Evolutionary conservation across 768 basidiomycete genomes (phyloP).

Genomic region (Boletus vermiculosoides): DNA sequence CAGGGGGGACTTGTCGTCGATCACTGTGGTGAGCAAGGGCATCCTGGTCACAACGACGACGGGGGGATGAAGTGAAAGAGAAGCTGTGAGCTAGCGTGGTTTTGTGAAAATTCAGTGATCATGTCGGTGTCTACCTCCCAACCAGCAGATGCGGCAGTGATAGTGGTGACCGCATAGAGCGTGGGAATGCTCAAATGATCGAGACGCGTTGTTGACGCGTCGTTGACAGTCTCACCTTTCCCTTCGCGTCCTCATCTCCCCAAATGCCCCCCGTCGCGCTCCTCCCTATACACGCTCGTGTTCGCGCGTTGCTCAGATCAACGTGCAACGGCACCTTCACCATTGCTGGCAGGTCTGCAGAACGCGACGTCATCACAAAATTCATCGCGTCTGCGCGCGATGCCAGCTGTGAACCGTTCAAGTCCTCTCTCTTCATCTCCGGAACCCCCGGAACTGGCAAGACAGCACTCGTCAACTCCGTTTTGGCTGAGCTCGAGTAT

Average conservation of each 20-base stretch:
- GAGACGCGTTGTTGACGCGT: conserved; percentile 28
- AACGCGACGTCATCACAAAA: conserved; percentile 54
- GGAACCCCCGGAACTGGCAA: conserved; percentile 94
- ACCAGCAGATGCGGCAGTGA: not conserved
- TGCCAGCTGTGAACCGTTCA: conserved; percentile 19
- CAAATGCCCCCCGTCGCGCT: conserved; percentile 50
- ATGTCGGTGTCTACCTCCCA: not conserved
- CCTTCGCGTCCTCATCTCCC: conserved; percentile 52
- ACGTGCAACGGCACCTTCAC: conserved; percentile 55
- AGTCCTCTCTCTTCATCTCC: conserved; percentile 77
- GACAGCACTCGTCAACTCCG: conserved; percentile 75
- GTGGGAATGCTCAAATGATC: conserved; percentile 20
- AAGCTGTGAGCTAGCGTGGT: not conserved
- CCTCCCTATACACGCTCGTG: conserved; percentile 55
- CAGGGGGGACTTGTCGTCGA: conserved; percentile 36
- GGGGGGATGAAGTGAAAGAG: too few species aligned
- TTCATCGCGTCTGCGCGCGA: conserved; percentile 60
- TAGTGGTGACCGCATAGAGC: not conserved
- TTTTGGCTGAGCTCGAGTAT: conserved; percentile 48
- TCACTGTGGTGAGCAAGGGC: conserved; percentile 25
- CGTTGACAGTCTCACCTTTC: conserved; percentile 38
- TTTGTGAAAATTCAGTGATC: not conserved
- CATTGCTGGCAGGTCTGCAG: conserved; percentile 67
- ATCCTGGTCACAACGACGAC: conserved; percentile 6
- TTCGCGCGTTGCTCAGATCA: conserved; percentile 67